Base-by-base conservation (phyloP, 2,329 filamentous ascomycete species). In the Scytalidium lignicola region DNA sequence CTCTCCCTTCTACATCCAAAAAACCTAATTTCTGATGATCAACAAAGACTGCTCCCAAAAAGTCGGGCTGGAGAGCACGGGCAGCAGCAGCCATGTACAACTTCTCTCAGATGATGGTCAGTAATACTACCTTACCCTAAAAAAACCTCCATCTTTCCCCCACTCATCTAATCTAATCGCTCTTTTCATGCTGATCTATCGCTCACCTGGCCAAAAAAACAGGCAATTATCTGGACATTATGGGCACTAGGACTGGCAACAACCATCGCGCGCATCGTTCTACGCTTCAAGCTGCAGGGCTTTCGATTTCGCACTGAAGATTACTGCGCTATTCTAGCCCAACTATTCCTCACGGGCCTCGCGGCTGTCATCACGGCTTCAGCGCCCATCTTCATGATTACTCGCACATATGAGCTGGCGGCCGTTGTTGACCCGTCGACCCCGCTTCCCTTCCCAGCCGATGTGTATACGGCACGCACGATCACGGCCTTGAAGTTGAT, bases 221-320 rank as follows among this genome's bases (percentile, higher is more conserved):
- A 48, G 41, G 46, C 17, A 9, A 44, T 48, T 18, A 40, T 48
- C 18, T 48, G 46, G 46, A 43, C 41, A 19, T 19, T 48, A 43
- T 48, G 46, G 46, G 39, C 23, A 6, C 22, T 48, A 13, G 46
- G 22, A 15, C 41, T 48, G 19, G 17, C 32, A 15, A 43, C 46
- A 2, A 43, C 46, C n/a, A 48, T 48, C n/a, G 40, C 40, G 3
- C 46, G 46, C 17, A 29, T 48, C 9, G 28, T 43, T 22, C 40
- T 48, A 9, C 46, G 46, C 18, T 19, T 29, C 22, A 15, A 19
- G 39, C 21, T 48, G n/a, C 41, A 48, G 39, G 26, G 41, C 21
- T 26, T 26, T 10, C 26, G 37, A n/a, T 48, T 48, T 29, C 41
- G 37, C 28, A 18, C 46, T 8, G 46, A 48, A 17, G 46, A 48